Conservation (phyloP, 306 rosid species). For the Malus sieversii region DNA sequence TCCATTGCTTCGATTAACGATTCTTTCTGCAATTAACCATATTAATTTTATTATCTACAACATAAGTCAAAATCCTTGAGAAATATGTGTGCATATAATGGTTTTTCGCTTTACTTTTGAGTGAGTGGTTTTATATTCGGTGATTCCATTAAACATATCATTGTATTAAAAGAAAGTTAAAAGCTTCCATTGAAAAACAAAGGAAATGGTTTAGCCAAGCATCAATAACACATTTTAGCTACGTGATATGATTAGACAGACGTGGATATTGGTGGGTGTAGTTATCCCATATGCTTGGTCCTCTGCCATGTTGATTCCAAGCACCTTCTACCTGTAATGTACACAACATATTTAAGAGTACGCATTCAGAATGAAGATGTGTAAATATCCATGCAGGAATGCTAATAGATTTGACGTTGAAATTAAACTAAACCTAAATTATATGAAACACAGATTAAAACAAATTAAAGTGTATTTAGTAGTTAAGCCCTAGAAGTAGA, state of each 20-base stretch:
- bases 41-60: background rate
- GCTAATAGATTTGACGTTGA: background rate
- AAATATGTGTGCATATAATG: too few relatives aligned
- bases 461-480: background rate
- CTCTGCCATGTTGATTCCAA: background rate
- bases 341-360: background rate
- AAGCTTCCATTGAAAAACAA: too few relatives aligned
- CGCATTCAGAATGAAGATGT: background rate
- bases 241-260: background rate
- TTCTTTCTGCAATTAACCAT: background rate
- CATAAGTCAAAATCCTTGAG: too few relatives aligned
- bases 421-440: background rate
- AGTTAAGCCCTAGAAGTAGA: background rate
- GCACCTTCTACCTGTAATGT: background rate
- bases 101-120: too few relatives aligned
- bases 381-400: background rate
- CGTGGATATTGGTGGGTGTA: background rate
- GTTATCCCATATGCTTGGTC: background rate
- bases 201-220: too few relatives aligned
- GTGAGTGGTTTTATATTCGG: too few relatives aligned
- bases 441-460: background rate
- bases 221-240: too few relatives aligned
- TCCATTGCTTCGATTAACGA: background rate
- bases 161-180: too few relatives aligned
- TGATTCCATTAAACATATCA: too few relatives aligned